Evolutionary conservation across 148 eudicot genomes (phyloP).

Genomic region (Rhododendron kiyosumense): DNA sequence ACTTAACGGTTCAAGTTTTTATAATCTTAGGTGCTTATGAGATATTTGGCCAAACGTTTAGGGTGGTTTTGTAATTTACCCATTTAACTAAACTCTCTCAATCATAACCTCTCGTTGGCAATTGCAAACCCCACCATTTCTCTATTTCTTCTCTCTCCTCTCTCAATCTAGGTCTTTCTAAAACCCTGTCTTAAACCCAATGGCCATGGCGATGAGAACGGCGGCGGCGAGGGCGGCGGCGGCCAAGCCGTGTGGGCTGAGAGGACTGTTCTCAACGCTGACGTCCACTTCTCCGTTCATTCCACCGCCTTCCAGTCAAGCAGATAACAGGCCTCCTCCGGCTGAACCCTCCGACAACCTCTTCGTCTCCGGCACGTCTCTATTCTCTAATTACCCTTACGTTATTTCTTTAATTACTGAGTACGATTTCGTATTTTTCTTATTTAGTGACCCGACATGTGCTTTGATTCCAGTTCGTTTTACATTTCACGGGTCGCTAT

Average conservation of each 20-base stretch:
- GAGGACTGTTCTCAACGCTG: constrained; percentile 28
- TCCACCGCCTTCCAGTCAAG: constrained; percentile 16
- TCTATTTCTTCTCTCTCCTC: background rate
- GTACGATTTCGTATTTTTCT: background rate
- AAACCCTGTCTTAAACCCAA: constrained; percentile 4
- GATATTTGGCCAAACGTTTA: background rate
- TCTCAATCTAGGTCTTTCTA: background rate
- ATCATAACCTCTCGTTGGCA: background rate
- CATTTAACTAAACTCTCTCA: background rate
- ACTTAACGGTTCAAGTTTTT: background rate
- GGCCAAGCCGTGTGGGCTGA: constrained; percentile 11
- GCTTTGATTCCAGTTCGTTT: background rate
- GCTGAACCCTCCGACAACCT: constrained; percentile 44
- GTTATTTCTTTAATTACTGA: background rate
- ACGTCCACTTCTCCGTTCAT: constrained; percentile 23
- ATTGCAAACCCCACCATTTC: background rate
- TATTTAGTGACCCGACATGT: background rate
- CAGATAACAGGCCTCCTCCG: constrained; percentile 23
- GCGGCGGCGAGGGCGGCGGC: constrained; percentile 16
- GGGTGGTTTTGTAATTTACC: background rate
- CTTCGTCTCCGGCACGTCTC: constrained; percentile 36
- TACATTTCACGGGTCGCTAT: background rate
- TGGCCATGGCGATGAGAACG: constrained; percentile 33
- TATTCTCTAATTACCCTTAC: background rate
- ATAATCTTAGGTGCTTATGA: background rate